Base-by-base conservation (phyloP, 2,329 filamentous ascomycete genomes). In the Didymella glomerata region DNA sequence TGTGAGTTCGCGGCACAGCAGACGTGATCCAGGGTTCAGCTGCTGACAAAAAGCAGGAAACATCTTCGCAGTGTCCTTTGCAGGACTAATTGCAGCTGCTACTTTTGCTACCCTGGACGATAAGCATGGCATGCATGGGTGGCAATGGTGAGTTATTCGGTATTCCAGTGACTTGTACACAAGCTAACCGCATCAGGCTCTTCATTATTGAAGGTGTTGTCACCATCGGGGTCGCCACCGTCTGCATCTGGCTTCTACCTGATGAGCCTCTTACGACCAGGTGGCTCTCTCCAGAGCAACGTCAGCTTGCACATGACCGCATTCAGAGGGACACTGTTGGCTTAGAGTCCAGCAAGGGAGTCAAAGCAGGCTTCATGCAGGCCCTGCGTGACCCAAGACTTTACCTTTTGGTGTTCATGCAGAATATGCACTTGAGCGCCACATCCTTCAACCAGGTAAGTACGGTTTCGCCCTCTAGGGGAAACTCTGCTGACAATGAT, bases 331-430 rank as follows among this genome's bases (percentile, higher is more conserved):
- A 86, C 60, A 84, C 81, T 18, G 77, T 84, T 8, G 79, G 79
- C 16, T 76, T 81, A 42, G 68, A 78, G 22, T 73, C 75, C 25
- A 78, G 77, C 41, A 79, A 77, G 34, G 81, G 76, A 10, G 76
- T 77, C 16, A 80, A 74, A 74, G 77, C 78, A 2, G 84, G 84
- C 3, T 77, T 85, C 28, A 66, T 78, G 83, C 79, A 84, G 60
- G 83, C 83, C 0, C 75, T 78, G 54, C 69, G 67, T 9, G 84
- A 86, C 57, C 81, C 80, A 60, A 78, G 82, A 53, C 80, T 83
- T 0, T 86, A 82, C 79, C 68, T 86, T 2, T 82, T 85, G 63
- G 81, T 80, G 3, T 73, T 85, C 34, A 84, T 85, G 82, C 81
- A 84, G 62, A 84, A 85, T 68, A 82, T 84, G 65, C 82, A 85